Evolutionary conservation across 139 green algal genomes (phyloP).

Genomic region (Gonium pectorale): DNA sequence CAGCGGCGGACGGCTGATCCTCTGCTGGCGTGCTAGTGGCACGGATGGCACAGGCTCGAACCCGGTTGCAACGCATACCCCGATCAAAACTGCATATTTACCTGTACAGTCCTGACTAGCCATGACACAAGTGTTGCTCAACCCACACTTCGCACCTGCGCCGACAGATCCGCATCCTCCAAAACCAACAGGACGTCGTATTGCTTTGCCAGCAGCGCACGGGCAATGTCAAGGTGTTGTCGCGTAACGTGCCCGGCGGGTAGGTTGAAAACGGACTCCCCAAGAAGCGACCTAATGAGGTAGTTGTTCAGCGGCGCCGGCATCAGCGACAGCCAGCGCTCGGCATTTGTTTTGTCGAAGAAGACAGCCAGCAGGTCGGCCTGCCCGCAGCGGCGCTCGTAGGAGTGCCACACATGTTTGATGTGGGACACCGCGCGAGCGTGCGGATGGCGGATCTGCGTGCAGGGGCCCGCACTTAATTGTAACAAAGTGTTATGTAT

Average conservation of each 20-base stretch:
- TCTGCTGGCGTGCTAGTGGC: too few species aligned
- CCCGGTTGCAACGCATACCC: too few species aligned
- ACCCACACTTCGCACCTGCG: too few species aligned
- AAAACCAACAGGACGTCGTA: constrained; percentile 52
- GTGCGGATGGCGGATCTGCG: constrained; percentile 27
- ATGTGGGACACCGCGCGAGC: constrained; percentile 24
- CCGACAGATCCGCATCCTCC: background rate
- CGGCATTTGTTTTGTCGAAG: background rate
- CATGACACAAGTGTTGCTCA: too few species aligned
- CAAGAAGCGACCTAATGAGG: constrained; percentile 35
- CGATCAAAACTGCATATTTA: too few species aligned
- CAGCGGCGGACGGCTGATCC: too few species aligned
- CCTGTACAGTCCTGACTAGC: too few species aligned
- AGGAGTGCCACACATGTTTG: background rate
- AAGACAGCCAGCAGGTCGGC: background rate
- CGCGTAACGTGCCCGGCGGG: background rate
- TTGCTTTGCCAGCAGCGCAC: background rate
- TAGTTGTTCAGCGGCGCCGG: constrained; percentile 47
- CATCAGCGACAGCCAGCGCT: background rate
- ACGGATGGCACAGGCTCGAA: too few species aligned
- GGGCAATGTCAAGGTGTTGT: background rate
- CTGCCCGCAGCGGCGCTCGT: background rate
- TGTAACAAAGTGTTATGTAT: background rate
- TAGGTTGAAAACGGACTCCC: constrained; percentile 41
- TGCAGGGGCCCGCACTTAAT: background rate